Percentiles rank a stretch among this genome's conserved stretches.
These are phyloP conservation scores for Scenedesmus sp. DNA, from an alignment of 163 green algal species.

Conservation along the genomic window DNA sequence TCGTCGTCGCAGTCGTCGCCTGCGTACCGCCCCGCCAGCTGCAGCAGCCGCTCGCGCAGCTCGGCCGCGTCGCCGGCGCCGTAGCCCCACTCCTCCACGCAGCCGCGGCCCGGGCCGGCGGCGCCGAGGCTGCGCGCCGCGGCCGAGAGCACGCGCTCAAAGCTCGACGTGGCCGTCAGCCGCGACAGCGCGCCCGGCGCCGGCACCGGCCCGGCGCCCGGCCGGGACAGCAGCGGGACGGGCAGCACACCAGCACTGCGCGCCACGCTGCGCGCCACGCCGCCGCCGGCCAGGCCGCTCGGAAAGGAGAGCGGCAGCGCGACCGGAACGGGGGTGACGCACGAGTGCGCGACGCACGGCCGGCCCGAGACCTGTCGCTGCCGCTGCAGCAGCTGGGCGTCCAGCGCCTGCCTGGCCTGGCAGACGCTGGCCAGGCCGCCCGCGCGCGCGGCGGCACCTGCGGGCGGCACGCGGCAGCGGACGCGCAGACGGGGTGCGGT, in stretches of 20 bases:
- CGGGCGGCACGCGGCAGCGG: neutral
- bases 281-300: neutral
- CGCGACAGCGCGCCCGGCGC: slow-evolving; percentile 39
- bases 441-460: neutral
- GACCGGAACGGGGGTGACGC: slow-evolving; percentile 53
- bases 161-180: slow-evolving; percentile 38
- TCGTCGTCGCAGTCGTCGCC: slow-evolving; percentile 28
- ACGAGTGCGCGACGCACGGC: slow-evolving; percentile 50
- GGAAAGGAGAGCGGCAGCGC: slow-evolving; percentile 62
- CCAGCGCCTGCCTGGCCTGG: slow-evolving; percentile 39
- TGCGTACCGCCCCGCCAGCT: slow-evolving; percentile 24
- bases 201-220: neutral
- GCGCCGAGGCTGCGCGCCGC: no score
- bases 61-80: slow-evolving; percentile 30
- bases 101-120: neutral
- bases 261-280: no score
- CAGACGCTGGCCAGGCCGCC: neutral
- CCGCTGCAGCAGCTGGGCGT: slow-evolving; percentile 42
- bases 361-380: neutral
- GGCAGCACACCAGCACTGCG: neutral
- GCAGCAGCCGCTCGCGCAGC: slow-evolving; percentile 34
- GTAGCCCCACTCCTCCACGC: neutral
- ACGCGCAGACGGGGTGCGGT: neutral
- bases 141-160: slow-evolving; percentile 26
- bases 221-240: neutral